Evolutionary conservation across 495 filamentous ascomycete species (phyloP).

Genomic region (Aspergillus baeticus): DNA sequence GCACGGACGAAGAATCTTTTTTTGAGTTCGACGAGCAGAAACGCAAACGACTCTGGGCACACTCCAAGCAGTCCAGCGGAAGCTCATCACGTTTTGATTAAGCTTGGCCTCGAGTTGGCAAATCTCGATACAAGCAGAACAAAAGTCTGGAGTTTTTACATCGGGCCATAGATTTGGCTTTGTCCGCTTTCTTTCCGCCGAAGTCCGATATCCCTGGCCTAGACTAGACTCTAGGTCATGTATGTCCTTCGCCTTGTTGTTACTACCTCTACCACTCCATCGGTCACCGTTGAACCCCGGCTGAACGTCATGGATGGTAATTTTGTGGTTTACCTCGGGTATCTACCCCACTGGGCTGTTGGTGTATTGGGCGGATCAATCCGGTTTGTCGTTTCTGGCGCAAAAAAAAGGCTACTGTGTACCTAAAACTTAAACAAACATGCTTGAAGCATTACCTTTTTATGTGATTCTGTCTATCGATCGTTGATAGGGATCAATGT

Average conservation of each 20-base stretch:
- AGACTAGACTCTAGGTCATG: background rate
- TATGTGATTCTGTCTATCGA: background rate
- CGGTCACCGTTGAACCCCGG: conserved; percentile 2
- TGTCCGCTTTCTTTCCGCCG: background rate
- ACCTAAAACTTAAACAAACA: conserved; percentile 2
- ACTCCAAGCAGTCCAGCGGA: conserved; percentile 23
- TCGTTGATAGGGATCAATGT: background rate
- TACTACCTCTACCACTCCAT: background rate
- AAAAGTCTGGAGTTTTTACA: conserved; percentile 22
- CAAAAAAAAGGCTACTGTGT: conserved; percentile 4
- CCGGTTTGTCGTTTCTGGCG: conserved; percentile 3
- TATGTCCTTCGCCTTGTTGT: background rate
- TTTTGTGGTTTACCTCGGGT: background rate
- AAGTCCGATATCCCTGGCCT: background rate
- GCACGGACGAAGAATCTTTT: conserved; percentile 28
- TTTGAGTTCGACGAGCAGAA: conserved; percentile 52
- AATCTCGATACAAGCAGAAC: background rate
- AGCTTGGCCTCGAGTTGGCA: background rate
- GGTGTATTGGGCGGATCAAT: conserved; percentile 9
- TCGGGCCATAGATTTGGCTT: conserved; percentile 14
- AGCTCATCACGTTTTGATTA: conserved; percentile 20
- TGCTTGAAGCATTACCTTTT: conserved; percentile 13
- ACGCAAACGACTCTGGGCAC: conserved; percentile 45
- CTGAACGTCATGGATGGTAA: background rate
- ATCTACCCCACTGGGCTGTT: conserved; percentile 6